These are phyloP conservation scores for Helianthus annuus DNA, from an alignment of 129 eudicot genomes.

Conservation along the genomic window DNA sequence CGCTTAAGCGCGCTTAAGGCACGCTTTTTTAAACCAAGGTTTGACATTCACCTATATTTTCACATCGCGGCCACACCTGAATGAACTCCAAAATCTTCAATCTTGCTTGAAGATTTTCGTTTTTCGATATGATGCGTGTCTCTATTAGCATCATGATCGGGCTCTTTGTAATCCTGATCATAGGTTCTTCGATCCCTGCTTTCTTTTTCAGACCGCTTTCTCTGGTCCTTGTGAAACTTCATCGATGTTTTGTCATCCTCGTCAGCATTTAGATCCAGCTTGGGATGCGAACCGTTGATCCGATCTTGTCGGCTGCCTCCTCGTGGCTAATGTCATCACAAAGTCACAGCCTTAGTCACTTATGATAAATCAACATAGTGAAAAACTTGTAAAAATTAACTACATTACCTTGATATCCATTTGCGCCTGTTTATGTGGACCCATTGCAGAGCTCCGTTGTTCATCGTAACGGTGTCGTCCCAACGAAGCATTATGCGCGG, in stretches of 20 bases:
- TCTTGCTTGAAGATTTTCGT: constrained; percentile 70
- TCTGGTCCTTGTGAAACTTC: constrained; percentile 68
- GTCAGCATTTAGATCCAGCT: constrained; percentile 54
- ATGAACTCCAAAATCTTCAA: constrained; percentile 78
- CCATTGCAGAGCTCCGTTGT: constrained; percentile 41
- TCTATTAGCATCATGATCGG: constrained; percentile 57
- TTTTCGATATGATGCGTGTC: constrained; percentile 55
- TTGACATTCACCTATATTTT: constrained; percentile 62
- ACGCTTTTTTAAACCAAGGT: background rate
- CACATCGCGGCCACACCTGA: no score
- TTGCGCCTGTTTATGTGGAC: constrained; percentile 49
- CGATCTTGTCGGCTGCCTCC: constrained; percentile 49
- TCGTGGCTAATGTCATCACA: constrained; percentile 52
- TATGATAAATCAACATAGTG: background rate
- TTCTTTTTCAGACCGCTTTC: constrained; percentile 64
- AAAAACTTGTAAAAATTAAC: background rate
- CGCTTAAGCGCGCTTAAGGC: no score
- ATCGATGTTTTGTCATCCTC: constrained; percentile 56
- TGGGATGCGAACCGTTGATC: constrained; percentile 48
- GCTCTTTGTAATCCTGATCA: constrained; percentile 71
- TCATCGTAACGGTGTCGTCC: constrained; percentile 32
- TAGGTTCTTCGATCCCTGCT: constrained; percentile 57
- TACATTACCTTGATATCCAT: constrained; percentile 62
- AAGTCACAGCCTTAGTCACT: background rate
- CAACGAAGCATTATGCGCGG: constrained; percentile 40